Evolutionary conservation across 495 filamentous ascomycete species (phyloP).

Genomic region (Platismatia glauca): DNA sequence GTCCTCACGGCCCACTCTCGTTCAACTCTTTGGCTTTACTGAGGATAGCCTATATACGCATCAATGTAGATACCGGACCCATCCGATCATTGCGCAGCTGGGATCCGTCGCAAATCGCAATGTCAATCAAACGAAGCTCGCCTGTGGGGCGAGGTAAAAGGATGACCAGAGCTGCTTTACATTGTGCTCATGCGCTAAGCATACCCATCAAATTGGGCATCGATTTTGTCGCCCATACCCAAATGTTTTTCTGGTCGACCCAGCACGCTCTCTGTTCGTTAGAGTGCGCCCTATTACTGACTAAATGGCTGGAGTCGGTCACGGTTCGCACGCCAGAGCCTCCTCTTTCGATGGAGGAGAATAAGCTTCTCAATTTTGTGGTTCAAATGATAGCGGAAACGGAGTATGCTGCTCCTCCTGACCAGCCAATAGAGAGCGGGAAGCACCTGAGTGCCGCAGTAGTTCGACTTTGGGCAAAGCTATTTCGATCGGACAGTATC

Average conservation of each 20-base stretch:
- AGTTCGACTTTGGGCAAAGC: conserved; percentile 5
- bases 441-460: conserved; percentile 1
- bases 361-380: background rate
- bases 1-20: conserved; percentile 1
- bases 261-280: conserved; percentile 4
- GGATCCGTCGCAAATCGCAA: conserved; percentile 1
- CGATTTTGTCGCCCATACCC: background rate
- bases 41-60: background rate
- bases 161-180: conserved; percentile 3
- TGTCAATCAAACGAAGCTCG: background rate
- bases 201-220: conserved; percentile 6
- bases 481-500: conserved; percentile 1
- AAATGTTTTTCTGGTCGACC: background rate
- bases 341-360: background rate
- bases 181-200: conserved; percentile 1
- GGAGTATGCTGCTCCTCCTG: background rate
- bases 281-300: background rate
- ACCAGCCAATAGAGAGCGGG: background rate
- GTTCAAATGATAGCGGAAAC: background rate
- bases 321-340: background rate
- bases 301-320: conserved; percentile 5
- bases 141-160: background rate
- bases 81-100: background rate
- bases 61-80: conserved; percentile 1
- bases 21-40: background rate